Base-by-base conservation (phyloP, 1,139 yeast genomes). In the Scheffersomyces segobiensis region DNA sequence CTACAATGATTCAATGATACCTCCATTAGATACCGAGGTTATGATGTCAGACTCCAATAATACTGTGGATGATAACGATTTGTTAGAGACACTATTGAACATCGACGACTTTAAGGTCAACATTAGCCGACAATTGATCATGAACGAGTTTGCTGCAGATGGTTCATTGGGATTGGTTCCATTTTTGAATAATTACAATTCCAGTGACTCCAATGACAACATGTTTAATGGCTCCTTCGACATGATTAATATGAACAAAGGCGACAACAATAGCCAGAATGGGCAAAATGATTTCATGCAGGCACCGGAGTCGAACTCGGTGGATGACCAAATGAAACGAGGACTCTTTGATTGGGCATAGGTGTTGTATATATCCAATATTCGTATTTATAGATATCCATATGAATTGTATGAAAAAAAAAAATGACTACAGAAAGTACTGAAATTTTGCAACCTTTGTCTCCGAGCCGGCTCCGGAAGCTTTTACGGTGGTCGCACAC, bases 91-190 rank as follows among this genome's bases (percentile, higher is more conserved):
- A 26, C 65, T 78, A 3, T 67, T 80, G 22, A 72, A 73, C 55
- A 79, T 79, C 63, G 83, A 80, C 61, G 83, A 83, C 5, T 79
- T 75, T 62, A 76, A 78, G 53, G 73, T 74, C 51, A 73, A 73
- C 59, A 62, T 75, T 49, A 71, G 70, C 56, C 74, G 78, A 65
- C 69, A 82, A 66, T 62, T 71, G 64, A 69, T 80, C 69, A 70
- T 79, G 63, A 78, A 78, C 62, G 89, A 85, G 61, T 87, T 86
- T 71, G 89, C 87, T 14, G 89, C 89, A 17, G 91, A 87, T 72
- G 90, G 90, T 0, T 87, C 91, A 0, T 71, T 87, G 53, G 91
- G 90, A 0, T 72, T 87, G 59, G 88, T 86, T 2, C 87, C 87
- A 20, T 81, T 85, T 63, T 71, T 86, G 58, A 85, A 82, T 52